These are phyloP conservation scores for Pichia sp. DNA, from an alignment of 1,139 yeast genomes.

Conservation along the genomic window DNA sequence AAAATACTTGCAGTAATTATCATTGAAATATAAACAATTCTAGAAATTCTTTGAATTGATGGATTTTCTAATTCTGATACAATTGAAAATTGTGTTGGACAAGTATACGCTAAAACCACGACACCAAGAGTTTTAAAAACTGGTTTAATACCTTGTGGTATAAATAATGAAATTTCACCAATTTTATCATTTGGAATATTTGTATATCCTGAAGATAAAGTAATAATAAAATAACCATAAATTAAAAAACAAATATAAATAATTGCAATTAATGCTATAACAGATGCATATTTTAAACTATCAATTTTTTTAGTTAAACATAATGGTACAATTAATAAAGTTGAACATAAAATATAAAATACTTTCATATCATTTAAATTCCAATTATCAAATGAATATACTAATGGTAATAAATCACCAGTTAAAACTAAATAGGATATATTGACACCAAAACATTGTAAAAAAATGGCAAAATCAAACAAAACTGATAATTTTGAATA, in stretches of 20 bases:
- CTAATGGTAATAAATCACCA: slow-evolving; percentile 80
- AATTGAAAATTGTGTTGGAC: slow-evolving; percentile 90
- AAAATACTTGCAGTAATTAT: slow-evolving; percentile 53
- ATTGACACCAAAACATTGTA: slow-evolving; percentile 81
- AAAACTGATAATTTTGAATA: slow-evolving; percentile 78
- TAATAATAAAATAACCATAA: slow-evolving; percentile 49
- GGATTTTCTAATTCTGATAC: slow-evolving; percentile 71
- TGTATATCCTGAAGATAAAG: slow-evolving; percentile 20
- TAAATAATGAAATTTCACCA: slow-evolving; percentile 50
- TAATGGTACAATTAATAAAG: slow-evolving; percentile 65
- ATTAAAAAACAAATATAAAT: slow-evolving; percentile 75
- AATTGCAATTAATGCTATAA: slow-evolving; percentile 78
- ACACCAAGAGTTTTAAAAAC: slow-evolving; percentile 82
- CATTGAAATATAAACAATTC: slow-evolving; percentile 53
- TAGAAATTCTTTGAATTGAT: slow-evolving; percentile 42
- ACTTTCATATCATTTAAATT: slow-evolving; percentile 32
- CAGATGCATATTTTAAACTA: slow-evolving; percentile 77
- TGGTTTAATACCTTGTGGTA: slow-evolving; percentile 53
- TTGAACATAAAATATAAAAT: slow-evolving; percentile 64
- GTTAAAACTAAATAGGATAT: slow-evolving; percentile 81
- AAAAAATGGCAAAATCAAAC: slow-evolving; percentile 50
- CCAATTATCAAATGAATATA: slow-evolving; percentile 30
- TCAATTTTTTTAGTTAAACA: slow-evolving; percentile 71
- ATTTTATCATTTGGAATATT: slow-evolving; percentile 28
- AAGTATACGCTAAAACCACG: slow-evolving; percentile 89